Percentiles rank a stretch among this genome's conserved stretches.
phyloP scores from a whole-genome alignment of 805 yeast genomes.

The Lipomyces sp. region DNA sequence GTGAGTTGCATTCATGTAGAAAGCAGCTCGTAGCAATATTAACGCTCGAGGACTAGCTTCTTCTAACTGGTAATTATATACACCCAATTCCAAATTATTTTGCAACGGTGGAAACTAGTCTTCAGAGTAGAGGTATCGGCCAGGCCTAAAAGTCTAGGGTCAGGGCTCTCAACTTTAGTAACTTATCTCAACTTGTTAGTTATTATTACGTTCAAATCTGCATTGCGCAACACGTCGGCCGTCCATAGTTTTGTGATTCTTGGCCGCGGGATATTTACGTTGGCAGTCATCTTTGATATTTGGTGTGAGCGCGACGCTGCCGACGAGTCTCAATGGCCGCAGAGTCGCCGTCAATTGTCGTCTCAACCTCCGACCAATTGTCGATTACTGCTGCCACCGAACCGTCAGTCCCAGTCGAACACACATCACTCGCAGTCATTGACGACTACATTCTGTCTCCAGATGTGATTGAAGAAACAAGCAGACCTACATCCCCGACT shows the following conservation, averaged over 20 bases:
- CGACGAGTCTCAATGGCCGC: slow-evolving; percentile 24
- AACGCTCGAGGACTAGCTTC: too few relatives aligned
- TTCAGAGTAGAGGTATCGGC: too few relatives aligned
- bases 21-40: too few relatives aligned
- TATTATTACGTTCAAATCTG: not conserved
- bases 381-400: slow-evolving; percentile 26
- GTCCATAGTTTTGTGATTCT: not conserved
- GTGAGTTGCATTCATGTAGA: too few relatives aligned
- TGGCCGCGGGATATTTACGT: not conserved
- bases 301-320: slow-evolving; percentile 12
- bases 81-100: too few relatives aligned
- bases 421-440: slow-evolving; percentile 20
- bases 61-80: too few relatives aligned
- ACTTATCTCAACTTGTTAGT: not conserved
- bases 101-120: too few relatives aligned
- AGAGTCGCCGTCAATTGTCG: slow-evolving; percentile 7
- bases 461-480: slow-evolving; percentile 20
- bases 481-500: slow-evolving; percentile 16
- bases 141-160: not conserved
- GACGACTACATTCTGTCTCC: slow-evolving; percentile 35
- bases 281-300: not conserved
- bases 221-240: not conserved
- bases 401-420: slow-evolving; percentile 25
- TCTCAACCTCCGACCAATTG: slow-evolving; percentile 16
- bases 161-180: not conserved